phyloP scores from a whole-genome alignment of 352 stramenopile species.

The Pythium diclinum region DNA sequence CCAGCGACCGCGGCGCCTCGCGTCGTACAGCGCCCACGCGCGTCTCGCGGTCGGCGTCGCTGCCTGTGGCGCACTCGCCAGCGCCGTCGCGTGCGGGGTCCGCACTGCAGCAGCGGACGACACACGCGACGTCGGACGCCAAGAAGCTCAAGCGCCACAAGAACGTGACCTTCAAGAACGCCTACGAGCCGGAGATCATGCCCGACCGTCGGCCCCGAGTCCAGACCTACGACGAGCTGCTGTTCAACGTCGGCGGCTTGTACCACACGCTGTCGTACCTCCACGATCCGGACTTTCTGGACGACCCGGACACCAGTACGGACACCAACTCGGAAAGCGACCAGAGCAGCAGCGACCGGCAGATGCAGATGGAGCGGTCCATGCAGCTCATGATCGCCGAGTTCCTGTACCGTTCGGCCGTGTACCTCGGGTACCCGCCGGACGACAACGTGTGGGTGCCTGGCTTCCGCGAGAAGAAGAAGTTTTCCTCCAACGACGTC shows the following conservation, averaged over 20 bases:
- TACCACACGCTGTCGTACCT: conserved; percentile 27
- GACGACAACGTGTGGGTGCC: conserved; percentile 58
- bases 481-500: conserved; percentile 72
- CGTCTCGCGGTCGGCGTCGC: neutral
- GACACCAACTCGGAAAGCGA: conserved; percentile 4
- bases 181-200: conserved; percentile 22
- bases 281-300: conserved; percentile 19
- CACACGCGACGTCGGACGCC: neutral
- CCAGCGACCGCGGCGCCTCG: neutral
- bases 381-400: conserved; percentile 77
- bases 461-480: conserved; percentile 61
- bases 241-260: conserved; percentile 25
- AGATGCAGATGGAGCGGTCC: conserved; percentile 43
- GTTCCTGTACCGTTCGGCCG: conserved; percentile 69
- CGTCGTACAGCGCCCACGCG: neutral
- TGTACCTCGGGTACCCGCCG: conserved; percentile 57
- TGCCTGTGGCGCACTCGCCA: neutral
- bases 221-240: conserved; percentile 27
- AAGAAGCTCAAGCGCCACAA: conserved; percentile 2
- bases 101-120: neutral
- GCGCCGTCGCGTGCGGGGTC: neutral
- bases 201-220: conserved; percentile 11
- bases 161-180: conserved; percentile 25
- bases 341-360: conserved; percentile 1
- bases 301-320: conserved; percentile 1